Percentiles rank a stretch among this genome's conserved stretches.
Conservation (phyloP, 2,329 filamentous ascomycete genomes). For the Talaromyces marneffei region DNA sequence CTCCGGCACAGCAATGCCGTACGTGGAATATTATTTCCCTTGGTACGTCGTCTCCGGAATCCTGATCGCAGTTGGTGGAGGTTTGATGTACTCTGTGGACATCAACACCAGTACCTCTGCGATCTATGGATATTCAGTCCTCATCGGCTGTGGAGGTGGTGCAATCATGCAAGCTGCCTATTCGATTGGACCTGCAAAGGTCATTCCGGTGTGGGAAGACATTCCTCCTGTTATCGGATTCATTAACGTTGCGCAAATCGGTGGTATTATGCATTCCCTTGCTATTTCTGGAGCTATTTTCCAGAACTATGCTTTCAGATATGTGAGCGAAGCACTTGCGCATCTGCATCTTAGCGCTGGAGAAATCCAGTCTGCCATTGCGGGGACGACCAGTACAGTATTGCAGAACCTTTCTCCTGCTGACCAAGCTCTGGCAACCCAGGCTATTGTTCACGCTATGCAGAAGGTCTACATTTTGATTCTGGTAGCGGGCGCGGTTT, state of each 20-base stretch:
- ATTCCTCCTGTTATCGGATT: background rate
- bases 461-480: background rate
- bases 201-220: constrained; percentile 1
- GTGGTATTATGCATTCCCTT: background rate
- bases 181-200: constrained; percentile 16
- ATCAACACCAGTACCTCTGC: constrained; percentile 14
- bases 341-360: background rate
- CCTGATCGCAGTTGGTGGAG: background rate
- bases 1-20: background rate
- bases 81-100: background rate
- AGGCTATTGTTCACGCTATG: background rate
- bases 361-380: background rate
- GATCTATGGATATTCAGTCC: constrained; percentile 23
- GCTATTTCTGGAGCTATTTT: background rate
- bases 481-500: background rate
- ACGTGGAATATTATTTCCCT: background rate
- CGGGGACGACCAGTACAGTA: background rate
- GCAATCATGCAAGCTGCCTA: constrained; percentile 18
- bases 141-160: constrained; percentile 21
- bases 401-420: background rate
- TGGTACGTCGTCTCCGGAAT: background rate
- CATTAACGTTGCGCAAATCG: background rate
- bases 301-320: background rate
- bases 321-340: background rate
- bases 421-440: background rate